These are phyloP conservation scores for Phytophthora rubi DNA, from an alignment of 352 stramenopile species.

Conservation along the genomic window DNA sequence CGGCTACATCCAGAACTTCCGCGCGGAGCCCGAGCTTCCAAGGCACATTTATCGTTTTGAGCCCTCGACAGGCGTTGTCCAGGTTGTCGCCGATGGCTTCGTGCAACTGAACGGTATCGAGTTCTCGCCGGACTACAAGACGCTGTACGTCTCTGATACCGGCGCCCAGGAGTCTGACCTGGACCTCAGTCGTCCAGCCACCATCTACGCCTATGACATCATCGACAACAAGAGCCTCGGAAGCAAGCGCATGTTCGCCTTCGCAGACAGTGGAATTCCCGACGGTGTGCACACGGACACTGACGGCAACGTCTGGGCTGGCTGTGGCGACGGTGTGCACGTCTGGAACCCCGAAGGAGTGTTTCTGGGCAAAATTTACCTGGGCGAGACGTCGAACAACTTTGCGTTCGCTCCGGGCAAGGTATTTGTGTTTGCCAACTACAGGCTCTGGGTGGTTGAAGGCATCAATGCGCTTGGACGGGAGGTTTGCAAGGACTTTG, in stretches of 20 bases:
- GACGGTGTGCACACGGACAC: conserved; percentile 18
- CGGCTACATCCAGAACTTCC: conserved; percentile 15
- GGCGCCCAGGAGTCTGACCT: conserved; percentile 15
- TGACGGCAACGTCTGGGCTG: conserved; percentile 18
- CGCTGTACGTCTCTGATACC: conserved; percentile 18
- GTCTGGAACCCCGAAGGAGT: conserved; percentile 15
- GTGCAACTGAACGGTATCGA: conserved; percentile 11
- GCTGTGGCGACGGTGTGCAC: conserved; percentile 15
- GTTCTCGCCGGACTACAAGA: conserved; percentile 23
- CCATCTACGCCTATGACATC: conserved; percentile 21
- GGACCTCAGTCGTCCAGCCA: conserved; percentile 8
- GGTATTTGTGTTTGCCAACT: conserved; percentile 22
- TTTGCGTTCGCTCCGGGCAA: conserved; percentile 21
- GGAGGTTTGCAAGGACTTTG: conserved; percentile 24
- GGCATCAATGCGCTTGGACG: conserved; percentile 16
- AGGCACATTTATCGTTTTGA: conserved; percentile 19
- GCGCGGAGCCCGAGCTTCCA: conserved; percentile 9
- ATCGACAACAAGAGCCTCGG: conserved; percentile 18
- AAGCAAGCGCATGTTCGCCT: conserved; percentile 16
- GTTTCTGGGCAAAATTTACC: conserved; percentile 18
- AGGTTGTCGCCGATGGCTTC: conserved; percentile 14
- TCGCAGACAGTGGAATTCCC: conserved; percentile 12
- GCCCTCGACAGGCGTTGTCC: conserved; percentile 15
- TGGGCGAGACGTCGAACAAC: conserved; percentile 19
- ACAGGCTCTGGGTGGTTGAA: conserved; percentile 15